These are phyloP conservation scores for Chimonanthus salicifolius DNA, from an alignment of 164 flowering plant species.

Conservation along the genomic window DNA sequence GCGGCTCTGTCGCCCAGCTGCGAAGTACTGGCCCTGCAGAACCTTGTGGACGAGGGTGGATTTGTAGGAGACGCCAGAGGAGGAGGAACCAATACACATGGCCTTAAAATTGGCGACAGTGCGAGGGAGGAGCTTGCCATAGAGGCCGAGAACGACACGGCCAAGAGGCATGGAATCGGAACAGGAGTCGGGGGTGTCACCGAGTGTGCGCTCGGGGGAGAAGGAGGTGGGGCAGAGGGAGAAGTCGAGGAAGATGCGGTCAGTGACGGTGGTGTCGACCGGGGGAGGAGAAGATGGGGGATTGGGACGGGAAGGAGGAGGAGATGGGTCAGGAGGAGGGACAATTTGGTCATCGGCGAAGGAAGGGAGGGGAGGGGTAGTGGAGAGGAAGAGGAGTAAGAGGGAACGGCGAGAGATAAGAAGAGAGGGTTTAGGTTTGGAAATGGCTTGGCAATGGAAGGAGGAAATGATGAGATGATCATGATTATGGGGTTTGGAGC, in stretches of 20 bases:
- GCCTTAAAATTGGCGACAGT: slow-evolving; percentile 86
- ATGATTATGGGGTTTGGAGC: slow-evolving; percentile 6
- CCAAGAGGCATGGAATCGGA: slow-evolving; percentile 63
- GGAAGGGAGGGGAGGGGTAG: slow-evolving; percentile 12
- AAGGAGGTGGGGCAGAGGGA: slow-evolving; percentile 70
- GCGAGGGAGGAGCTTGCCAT: slow-evolving; percentile 71
- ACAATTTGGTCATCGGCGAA: slow-evolving; percentile 13
- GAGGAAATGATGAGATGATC: slow-evolving; percentile 11
- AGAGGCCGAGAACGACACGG: slow-evolving; percentile 84
- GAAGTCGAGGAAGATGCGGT: slow-evolving; percentile 86
- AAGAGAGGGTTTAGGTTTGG: slow-evolving; percentile 8
- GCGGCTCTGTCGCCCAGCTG: slow-evolving; percentile 79
- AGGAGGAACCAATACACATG: slow-evolving; percentile 49
- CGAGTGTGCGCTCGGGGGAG: slow-evolving; percentile 47
- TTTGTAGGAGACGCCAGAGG: slow-evolving; percentile 48
- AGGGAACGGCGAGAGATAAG: slow-evolving; percentile 26
- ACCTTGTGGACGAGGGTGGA: slow-evolving; percentile 76
- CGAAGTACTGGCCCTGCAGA: slow-evolving; percentile 76
- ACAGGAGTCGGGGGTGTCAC: slow-evolving; percentile 37
- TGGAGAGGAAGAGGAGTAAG: slow-evolving; percentile 23
- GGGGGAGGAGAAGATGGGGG: slow-evolving; percentile 28
- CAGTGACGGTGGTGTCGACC: slow-evolving; percentile 82
- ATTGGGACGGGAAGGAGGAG: slow-evolving; percentile 25
- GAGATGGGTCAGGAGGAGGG: slow-evolving; percentile 9
- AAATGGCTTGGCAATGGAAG: slow-evolving; percentile 5